Conservation (phyloP, 2,329 filamentous ascomycete species). For the Hypomyces perniciosus region DNA sequence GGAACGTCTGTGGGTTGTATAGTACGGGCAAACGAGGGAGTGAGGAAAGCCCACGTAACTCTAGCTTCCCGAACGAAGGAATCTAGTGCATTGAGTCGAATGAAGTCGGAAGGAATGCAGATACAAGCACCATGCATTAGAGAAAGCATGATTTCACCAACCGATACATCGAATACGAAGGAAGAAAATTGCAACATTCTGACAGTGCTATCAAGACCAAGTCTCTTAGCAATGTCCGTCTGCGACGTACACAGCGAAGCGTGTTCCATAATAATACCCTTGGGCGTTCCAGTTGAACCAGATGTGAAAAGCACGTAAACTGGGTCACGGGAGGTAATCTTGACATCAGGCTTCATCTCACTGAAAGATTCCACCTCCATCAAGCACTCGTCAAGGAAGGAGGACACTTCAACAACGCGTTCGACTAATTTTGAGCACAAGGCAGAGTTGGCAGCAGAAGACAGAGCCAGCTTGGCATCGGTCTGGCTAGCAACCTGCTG, state of each 20-base stretch:
- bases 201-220: neutral
- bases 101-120: neutral
- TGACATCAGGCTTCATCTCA: too few species aligned
- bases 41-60: constrained; percentile 4
- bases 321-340: neutral
- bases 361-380: neutral
- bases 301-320: constrained; percentile 14
- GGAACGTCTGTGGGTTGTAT: constrained; percentile 1
- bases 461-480: neutral
- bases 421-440: neutral
- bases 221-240: neutral
- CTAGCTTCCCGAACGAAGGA: neutral
- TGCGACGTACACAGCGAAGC: constrained; percentile 36
- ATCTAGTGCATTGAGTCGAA: constrained; percentile 7
- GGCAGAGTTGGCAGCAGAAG: constrained; percentile 6
- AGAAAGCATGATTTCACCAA: constrained; percentile 7
- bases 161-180: constrained; percentile 5
- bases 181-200: constrained; percentile 1
- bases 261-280: constrained; percentile 23
- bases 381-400: neutral
- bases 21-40: constrained; percentile 1
- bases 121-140: constrained; percentile 2
- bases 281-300: constrained; percentile 14
- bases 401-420: neutral
- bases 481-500: neutral